Evolutionary conservation across 257 asterid species (phyloP).

Genomic region (Penstemon barbatus): DNA sequence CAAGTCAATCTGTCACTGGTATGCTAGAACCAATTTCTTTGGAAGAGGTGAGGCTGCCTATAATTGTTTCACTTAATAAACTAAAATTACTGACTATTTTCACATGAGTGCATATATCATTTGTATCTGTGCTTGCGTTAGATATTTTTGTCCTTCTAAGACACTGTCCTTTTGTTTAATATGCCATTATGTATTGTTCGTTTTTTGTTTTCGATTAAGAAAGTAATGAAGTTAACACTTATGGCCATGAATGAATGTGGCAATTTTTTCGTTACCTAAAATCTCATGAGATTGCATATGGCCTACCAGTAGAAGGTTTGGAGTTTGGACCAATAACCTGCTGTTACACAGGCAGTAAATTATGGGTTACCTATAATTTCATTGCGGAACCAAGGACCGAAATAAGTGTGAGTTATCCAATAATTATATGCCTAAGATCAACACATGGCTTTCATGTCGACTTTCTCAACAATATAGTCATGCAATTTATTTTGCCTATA

Average conservation of each 20-base stretch:
- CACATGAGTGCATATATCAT: too few species aligned
- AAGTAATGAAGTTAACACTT: constrained; percentile 3
- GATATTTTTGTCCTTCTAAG: neutral
- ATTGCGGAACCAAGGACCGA: constrained; percentile 1
- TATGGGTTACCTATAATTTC: neutral
- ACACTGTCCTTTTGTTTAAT: neutral
- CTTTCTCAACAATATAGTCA: too few species aligned
- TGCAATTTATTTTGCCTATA: neutral
- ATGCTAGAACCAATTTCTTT: constrained; percentile 61
- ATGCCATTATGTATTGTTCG: constrained; percentile 1
- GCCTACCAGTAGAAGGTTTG: constrained; percentile 17
- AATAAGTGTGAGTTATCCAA: neutral
- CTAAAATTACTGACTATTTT: constrained; percentile 6
- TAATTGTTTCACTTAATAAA: constrained; percentile 10
- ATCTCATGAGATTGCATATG: neutral
- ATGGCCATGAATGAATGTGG: constrained; percentile 6
- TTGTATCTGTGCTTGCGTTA: neutral
- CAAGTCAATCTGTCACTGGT: constrained; percentile 83
- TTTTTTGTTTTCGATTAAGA: neutral
- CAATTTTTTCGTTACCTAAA: constrained; percentile 7
- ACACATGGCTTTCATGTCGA: neutral
- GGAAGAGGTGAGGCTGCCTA: constrained; percentile 67
- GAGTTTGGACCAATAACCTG: constrained; percentile 5
- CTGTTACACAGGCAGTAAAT: constrained; percentile 7
- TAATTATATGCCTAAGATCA: neutral